A percentile compares a stretch with the other conserved stretches of the same genome.
These are phyloP conservation scores for Teunomyces stri DNA, from an alignment of 805 yeast genomes.

Conservation along the genomic window DNA sequence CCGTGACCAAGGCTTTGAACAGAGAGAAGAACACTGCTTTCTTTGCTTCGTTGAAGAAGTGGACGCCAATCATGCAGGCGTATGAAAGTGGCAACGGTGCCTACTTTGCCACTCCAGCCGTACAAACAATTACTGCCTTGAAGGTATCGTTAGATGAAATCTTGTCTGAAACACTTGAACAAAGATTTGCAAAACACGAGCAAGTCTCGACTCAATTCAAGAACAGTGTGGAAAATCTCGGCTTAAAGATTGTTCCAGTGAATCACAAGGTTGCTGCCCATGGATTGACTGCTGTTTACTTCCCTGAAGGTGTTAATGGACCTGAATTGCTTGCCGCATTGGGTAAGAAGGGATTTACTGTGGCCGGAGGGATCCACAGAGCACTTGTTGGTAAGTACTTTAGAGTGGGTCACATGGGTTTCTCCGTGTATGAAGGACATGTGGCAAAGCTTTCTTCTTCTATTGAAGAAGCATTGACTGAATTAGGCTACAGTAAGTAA, in stretches of 20 bases:
- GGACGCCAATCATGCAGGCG: conserved; percentile 87
- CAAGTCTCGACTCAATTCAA: conserved; percentile 66
- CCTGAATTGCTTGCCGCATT: conserved; percentile 59
- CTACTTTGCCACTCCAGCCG: conserved; percentile 97
- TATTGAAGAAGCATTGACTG: conserved; percentile 37
- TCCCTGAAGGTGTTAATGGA: conserved; percentile 73
- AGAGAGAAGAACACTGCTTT: conserved; percentile 50
- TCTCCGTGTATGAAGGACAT: conserved; percentile 49
- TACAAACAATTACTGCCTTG: conserved; percentile 79
- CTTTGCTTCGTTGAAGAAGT: conserved; percentile 72
- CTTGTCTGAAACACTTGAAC: conserved; percentile 51
- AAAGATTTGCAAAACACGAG: conserved; percentile 62
- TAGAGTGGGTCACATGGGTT: conserved; percentile 97
- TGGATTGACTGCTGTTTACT: conserved; percentile 82
- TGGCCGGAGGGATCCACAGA: conserved; percentile 90
- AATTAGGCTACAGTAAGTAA: conserved; percentile 31
- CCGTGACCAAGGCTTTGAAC: conserved; percentile 56
- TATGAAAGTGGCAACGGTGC: conserved; percentile 78
- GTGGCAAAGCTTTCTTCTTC: conserved; percentile 33
- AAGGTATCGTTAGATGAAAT: conserved; percentile 74
- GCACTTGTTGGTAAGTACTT: conserved; percentile 79
- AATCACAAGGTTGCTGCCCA: conserved; percentile 66
- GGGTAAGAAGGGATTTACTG: conserved; percentile 63
- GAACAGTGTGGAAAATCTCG: conserved; percentile 51
- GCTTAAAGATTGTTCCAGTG: conserved; percentile 68